phyloP scores from a whole-genome alignment of 1,284 basidiomycete genomes.

The Chalciporus sp. region DNA sequence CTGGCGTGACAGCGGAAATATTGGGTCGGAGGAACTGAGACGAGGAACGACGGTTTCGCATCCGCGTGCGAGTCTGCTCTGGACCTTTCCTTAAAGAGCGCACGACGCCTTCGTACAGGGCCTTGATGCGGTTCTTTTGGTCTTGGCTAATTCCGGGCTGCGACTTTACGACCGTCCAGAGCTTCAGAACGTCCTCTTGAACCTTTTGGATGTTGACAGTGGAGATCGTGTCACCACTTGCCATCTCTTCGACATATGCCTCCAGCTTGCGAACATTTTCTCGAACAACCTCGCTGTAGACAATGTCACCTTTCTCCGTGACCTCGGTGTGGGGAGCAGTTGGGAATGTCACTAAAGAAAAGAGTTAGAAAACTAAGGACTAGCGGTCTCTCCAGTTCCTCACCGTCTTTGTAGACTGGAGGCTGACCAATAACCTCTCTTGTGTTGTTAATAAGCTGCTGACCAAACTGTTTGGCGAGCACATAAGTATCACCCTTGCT shows the following conservation, averaged over 20 bases:
- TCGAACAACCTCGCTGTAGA: slow-evolving; percentile 93
- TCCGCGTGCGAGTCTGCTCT: slow-evolving; percentile 56
- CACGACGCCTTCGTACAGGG: slow-evolving; percentile 94
- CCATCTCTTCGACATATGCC: slow-evolving; percentile 99
- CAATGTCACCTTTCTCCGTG: slow-evolving; percentile 90
- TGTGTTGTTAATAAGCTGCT: slow-evolving; percentile 95
- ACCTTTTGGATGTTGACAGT: slow-evolving; percentile 95
- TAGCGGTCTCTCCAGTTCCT: slow-evolving; percentile 29
- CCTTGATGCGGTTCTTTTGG: slow-evolving; percentile 97
- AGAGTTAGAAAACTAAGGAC: neutral
- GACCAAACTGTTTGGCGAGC: slow-evolving; percentile 95
- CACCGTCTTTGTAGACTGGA: slow-evolving; percentile 92
- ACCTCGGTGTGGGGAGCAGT: slow-evolving; percentile 96
- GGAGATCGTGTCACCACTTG: slow-evolving; percentile 86
- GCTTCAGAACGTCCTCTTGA: slow-evolving; percentile 92
- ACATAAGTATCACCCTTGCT: slow-evolving; percentile 89
- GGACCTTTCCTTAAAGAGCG: slow-evolving; percentile 73
- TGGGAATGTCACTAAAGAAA: slow-evolving; percentile 85
- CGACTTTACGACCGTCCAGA: slow-evolving; percentile 97
- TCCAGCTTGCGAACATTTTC: slow-evolving; percentile 97
- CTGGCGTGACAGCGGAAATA: slow-evolving; percentile 71
- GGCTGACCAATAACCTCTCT: slow-evolving; percentile 81
- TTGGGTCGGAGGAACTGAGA: slow-evolving; percentile 95
- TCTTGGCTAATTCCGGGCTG: slow-evolving; percentile 96
- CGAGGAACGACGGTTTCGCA: slow-evolving; percentile 81